Percentiles rank a stretch among this genome's conserved stretches.
Conservation (phyloP, 768 basidiomycete genomes). For the Ephemerocybe angulata region DNA sequence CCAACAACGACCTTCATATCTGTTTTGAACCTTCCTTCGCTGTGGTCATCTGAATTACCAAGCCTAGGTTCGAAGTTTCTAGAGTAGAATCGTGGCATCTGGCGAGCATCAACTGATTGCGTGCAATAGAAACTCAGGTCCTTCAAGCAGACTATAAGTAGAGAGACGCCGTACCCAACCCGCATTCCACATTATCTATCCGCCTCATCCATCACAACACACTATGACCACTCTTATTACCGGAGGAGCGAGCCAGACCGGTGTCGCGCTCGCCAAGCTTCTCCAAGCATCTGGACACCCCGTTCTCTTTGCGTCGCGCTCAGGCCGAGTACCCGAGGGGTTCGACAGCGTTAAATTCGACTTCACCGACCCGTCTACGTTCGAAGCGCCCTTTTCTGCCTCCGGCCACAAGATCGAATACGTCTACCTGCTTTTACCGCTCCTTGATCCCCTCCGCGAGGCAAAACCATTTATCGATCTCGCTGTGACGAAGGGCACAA, state of each 20-base stretch:
- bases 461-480: constrained; percentile 27
- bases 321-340: constrained; percentile 13
- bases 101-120: no score
- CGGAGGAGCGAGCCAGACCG: constrained; percentile 25
- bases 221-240: constrained; percentile 13
- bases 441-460: constrained; percentile 10
- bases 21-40: no score
- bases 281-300: constrained; percentile 13
- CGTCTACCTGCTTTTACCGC: constrained; percentile 29
- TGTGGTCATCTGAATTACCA: no score
- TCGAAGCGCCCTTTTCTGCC: constrained; percentile 4
- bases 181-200: background rate
- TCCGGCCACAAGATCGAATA: constrained; percentile 19
- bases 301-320: constrained; percentile 21
- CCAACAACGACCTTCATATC: no score
- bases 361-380: constrained; percentile 30
- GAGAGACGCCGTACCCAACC: background rate
- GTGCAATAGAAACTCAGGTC: no score
- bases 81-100: no score
- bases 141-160: no score
- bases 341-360: constrained; percentile 27
- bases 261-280: constrained; percentile 17
- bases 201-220: background rate
- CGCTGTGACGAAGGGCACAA: constrained; percentile 23
- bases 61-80: no score